phyloP scores from a whole-genome alignment of 1,284 basidiomycete species.

The Ganoderma boninense region DNA sequence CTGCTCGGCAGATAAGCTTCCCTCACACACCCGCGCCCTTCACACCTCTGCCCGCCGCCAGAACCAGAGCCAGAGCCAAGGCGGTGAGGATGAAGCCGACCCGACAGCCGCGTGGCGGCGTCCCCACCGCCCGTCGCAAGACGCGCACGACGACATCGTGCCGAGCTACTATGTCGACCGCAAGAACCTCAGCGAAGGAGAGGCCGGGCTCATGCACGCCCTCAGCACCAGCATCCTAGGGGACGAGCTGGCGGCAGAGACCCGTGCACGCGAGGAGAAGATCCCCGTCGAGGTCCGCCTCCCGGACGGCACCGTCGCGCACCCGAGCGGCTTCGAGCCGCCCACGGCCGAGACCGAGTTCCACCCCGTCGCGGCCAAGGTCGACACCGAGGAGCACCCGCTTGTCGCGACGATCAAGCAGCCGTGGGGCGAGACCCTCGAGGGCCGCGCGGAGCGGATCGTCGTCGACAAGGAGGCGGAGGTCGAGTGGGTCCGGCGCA shows the following conservation, averaged over 20 bases:
- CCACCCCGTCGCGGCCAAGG: conserved; percentile 39
- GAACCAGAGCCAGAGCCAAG: too few relatives aligned
- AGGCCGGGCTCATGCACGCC: conserved; percentile 45
- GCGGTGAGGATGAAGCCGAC: conserved; percentile 19
- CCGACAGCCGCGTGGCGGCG: conserved; percentile 38
- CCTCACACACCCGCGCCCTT: conserved; percentile 35
- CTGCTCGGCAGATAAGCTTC: not conserved
- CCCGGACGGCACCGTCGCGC: conserved; percentile 42
- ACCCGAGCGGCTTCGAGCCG: conserved; percentile 45
- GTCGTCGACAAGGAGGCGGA: conserved; percentile 24
- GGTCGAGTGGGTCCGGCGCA: conserved; percentile 31
- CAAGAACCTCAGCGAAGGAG: conserved; percentile 44
- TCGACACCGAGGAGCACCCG: conserved; percentile 8
- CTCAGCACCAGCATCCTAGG: conserved; percentile 45
- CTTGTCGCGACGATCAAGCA: conserved; percentile 28
- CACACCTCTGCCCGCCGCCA: conserved; percentile 38
- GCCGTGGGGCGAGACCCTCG: conserved; percentile 33
- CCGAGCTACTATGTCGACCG: conserved; percentile 45
- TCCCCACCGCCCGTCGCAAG: conserved; percentile 39
- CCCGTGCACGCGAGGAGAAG: conserved; percentile 42
- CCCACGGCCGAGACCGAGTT: conserved; percentile 44
- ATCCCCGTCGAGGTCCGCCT: conserved; percentile 44
- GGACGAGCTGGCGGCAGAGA: conserved; percentile 45
- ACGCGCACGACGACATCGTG: conserved; percentile 42
- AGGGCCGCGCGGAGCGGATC: conserved; percentile 18